Evolutionary conservation across 176 grass and related monocot species (phyloP), one percentile per base, ranked within the genome.

Genomic region (Otatea glauca): DNA sequence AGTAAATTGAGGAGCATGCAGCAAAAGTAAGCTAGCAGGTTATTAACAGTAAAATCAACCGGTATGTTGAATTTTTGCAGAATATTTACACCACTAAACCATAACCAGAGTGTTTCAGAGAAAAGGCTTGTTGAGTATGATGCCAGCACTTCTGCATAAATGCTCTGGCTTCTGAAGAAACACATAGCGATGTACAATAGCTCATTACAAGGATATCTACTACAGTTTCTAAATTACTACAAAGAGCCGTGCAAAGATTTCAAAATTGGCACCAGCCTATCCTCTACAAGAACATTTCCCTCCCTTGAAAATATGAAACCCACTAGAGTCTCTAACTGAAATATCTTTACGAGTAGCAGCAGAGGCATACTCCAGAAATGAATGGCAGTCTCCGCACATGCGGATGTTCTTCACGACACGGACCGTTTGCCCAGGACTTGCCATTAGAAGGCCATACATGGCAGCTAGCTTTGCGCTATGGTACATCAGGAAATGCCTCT

Each of bases 401-500:
- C 73, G 92, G 59, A 92, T 83, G 56, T 90, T 94, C 82, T 92
- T 94, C 77, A 90, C 82, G 2, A 92, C 87, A 15, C 47, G 77
- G 29, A 94, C 68, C 0, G 79, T 68, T 55, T 45, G 68, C 9
- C 74, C 37, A n/a, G 77, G 78, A 15, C 81, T 9, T 20, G 73
- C 54, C 84, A 53, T 94, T 18, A 92, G 81, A 70, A 94, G 72
- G 10, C 92, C 92, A 67, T 94, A 86, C 85, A 88, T 87, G n/a
- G 83, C 54, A 17, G 92, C 92, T 18, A 92, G 63, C 76, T 94
- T 94, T 4, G 64, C 78, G 38, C 92, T 94, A 18, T 94, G 92
- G 81, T 94, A 94, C 84, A 94, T 87, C 47, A 92, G 84, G 82
- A 94, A 94, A 24, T 94, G 75, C 45, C 78, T 85, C 89, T 94